Conservation (phyloP, 2,329 filamentous ascomycete genomes). For the Graphiopsis chlorocephala region DNA sequence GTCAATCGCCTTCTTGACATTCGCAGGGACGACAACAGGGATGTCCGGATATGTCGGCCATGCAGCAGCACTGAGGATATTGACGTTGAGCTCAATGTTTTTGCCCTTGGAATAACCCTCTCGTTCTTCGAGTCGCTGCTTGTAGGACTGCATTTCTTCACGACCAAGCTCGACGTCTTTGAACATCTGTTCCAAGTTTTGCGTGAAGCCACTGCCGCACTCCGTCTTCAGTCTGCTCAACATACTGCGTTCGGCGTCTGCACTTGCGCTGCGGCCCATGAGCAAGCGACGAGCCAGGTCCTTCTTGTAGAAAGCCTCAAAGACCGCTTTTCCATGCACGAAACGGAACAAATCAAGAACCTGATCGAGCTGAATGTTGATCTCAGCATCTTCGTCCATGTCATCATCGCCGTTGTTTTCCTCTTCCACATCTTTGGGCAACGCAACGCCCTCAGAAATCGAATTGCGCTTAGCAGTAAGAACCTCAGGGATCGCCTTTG, state of each 20-base stretch:
- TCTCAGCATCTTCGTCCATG: slow-evolving; percentile 84
- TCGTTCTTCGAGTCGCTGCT: slow-evolving; percentile 61
- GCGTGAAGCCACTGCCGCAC: slow-evolving; percentile 90
- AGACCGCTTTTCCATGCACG: slow-evolving; percentile 94
- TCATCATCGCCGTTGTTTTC: slow-evolving; percentile 60
- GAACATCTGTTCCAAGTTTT: slow-evolving; percentile 99
- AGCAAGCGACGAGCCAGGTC: slow-evolving; percentile 86
- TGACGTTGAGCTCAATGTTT: slow-evolving; percentile 76
- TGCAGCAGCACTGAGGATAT: slow-evolving; percentile 82
- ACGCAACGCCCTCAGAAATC: slow-evolving; percentile 27
- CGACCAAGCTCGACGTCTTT: slow-evolving; percentile 92
- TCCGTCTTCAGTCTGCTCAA: slow-evolving; percentile 86
- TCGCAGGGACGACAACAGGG: slow-evolving; percentile 68
- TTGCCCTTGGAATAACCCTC: slow-evolving; percentile 43
- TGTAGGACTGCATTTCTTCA: slow-evolving; percentile 91
- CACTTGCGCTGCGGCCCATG: slow-evolving; percentile 88
- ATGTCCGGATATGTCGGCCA: slow-evolving; percentile 91
- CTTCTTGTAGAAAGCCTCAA: slow-evolving; percentile 99
- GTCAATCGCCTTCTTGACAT: slow-evolving; percentile 72
- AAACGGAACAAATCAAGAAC: slow-evolving; percentile 94
- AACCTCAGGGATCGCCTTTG: slow-evolving; percentile 74
- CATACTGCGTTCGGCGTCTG: slow-evolving; percentile 96
- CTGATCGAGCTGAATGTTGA: slow-evolving; percentile 88
- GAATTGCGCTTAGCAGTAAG: slow-evolving; percentile 53
- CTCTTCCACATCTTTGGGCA: slow-evolving; percentile 58